phyloP scores from a whole-genome alignment of 2,329 filamentous ascomycete genomes.

The Calycina herbarum region DNA sequence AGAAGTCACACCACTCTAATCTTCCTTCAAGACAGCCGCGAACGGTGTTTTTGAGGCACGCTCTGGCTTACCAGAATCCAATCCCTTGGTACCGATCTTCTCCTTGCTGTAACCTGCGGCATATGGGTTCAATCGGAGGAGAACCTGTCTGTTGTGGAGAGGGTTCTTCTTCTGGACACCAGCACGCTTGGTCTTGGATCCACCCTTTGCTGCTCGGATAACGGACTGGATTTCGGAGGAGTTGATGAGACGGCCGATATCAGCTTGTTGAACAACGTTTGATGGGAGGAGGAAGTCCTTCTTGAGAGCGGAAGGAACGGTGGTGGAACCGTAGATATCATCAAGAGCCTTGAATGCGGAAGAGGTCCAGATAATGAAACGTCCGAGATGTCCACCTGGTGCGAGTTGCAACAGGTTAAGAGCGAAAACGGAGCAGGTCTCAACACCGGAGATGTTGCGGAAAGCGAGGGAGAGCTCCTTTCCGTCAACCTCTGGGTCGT shows the following conservation, averaged over 20 bases:
- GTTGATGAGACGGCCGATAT: slow-evolving; percentile 98
- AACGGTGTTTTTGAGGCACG: slow-evolving; percentile 36
- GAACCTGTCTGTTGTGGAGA: slow-evolving; percentile 96
- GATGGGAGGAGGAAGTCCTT: slow-evolving; percentile 97
- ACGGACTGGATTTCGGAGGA: slow-evolving; percentile 97
- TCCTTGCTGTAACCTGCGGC: slow-evolving; percentile 86
- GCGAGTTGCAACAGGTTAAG: slow-evolving; percentile 99
- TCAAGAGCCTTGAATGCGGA: slow-evolving; percentile 95
- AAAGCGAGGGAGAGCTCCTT: slow-evolving; percentile 91
- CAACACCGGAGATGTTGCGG: slow-evolving; percentile 98
- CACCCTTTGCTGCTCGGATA: slow-evolving; percentile 86
- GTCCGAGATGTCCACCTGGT: slow-evolving; percentile 96
- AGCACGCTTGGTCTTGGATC: slow-evolving; percentile 83
- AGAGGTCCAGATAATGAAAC: slow-evolving; percentile 99
- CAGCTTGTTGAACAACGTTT: slow-evolving; percentile 89
- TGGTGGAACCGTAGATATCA: slow-evolving; percentile 94
- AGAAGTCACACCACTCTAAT: slow-evolving; percentile 42
- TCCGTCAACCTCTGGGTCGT: slow-evolving; percentile 93
- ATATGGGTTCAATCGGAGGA: slow-evolving; percentile 98
- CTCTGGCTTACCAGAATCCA: slow-evolving; percentile 60
- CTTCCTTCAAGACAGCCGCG: slow-evolving; percentile 49
- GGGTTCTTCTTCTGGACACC: slow-evolving; percentile 99
- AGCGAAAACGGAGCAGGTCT: slow-evolving; percentile 90
- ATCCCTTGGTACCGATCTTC: slow-evolving; percentile 72
- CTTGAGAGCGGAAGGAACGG: slow-evolving; percentile 87